phyloP scores from a whole-genome alignment of 2,329 filamentous ascomycete species.

The Trichoderma hamatum region DNA sequence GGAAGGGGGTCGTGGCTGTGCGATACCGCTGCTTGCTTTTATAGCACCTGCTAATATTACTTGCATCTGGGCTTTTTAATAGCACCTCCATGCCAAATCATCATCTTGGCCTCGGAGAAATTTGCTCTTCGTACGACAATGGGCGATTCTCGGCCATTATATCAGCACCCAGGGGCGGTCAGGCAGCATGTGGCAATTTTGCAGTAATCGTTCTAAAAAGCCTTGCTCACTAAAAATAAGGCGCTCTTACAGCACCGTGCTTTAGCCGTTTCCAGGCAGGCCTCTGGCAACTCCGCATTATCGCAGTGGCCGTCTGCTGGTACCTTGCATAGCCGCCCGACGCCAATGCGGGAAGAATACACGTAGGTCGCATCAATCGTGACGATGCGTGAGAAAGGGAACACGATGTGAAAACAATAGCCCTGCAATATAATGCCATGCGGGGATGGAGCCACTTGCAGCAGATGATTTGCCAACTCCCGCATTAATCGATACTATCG shows the following conservation, averaged over 20 bases:
- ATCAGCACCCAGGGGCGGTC: not conserved
- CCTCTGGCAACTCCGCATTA: conserved; percentile 11
- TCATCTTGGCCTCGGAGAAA: conserved; percentile 4
- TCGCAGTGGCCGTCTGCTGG: not conserved
- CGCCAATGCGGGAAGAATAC: conserved; percentile 13
- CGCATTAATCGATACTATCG: not conserved
- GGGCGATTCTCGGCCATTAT: not conserved
- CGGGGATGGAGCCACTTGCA: not conserved
- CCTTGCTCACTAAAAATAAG: not conserved
- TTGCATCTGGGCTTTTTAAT: not conserved
- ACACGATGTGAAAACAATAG: not conserved
- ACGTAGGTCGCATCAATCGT: not conserved
- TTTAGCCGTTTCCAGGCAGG: conserved; percentile 9
- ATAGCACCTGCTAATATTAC: conserved; percentile 5
- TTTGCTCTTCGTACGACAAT: conserved; percentile 1
- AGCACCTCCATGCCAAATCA: not conserved
- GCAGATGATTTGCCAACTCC: not conserved
- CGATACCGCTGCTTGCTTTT: conserved; percentile 2
- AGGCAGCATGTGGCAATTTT: conserved; percentile 12
- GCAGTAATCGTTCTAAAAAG: too few species aligned
- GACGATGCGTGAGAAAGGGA: not conserved
- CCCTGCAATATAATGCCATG: not conserved
- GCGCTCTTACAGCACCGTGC: not conserved
- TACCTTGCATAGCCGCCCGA: conserved; percentile 25
- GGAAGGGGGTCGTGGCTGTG: conserved; percentile 5